Percentiles rank a stretch among this genome's conserved stretches.
These are phyloP conservation scores for Boletus vermiculosoides DNA, from an alignment of 768 basidiomycete genomes.

Conservation along the genomic window DNA sequence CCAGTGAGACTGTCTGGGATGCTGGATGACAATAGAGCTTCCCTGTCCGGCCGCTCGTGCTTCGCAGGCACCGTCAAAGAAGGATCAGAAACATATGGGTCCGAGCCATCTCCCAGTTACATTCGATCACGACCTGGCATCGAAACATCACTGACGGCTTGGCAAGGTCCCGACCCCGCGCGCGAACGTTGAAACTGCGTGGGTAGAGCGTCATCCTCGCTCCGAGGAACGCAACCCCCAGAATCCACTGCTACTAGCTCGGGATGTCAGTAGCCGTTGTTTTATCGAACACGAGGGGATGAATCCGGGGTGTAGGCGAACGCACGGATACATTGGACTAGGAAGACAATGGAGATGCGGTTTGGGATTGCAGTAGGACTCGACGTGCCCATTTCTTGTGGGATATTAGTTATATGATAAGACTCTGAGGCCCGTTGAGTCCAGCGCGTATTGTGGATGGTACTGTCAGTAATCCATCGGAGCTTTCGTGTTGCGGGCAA, in stretches of 20 bases:
- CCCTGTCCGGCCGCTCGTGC: neutral
- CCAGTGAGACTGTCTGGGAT: neutral
- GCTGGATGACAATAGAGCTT: neutral
- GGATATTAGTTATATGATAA: too few relatives aligned
- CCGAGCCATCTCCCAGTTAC: neutral
- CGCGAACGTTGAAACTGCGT: slow-evolving; percentile 2
- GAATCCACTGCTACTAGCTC: neutral
- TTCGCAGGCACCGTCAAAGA: neutral
- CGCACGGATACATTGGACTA: slow-evolving; percentile 7
- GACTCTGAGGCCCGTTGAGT: too few relatives aligned
- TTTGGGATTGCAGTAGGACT: neutral
- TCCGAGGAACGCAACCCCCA: neutral
- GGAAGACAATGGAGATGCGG: neutral
- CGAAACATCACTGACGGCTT: too few relatives aligned
- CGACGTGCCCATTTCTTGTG: neutral
- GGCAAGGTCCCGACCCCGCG: neutral
- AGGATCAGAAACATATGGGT: neutral
- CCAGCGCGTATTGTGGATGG: neutral
- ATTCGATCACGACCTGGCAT: neutral
- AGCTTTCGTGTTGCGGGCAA: too few relatives aligned
- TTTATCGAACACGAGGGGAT: neutral
- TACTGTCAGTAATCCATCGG: too few relatives aligned
- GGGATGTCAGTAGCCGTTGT: neutral
- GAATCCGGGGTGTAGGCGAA: slow-evolving; percentile 20
- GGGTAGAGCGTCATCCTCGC: slow-evolving; percentile 6